Base-by-base conservation (phyloP, 2,329 filamentous ascomycete species). In the Verticillium tricorpus region DNA sequence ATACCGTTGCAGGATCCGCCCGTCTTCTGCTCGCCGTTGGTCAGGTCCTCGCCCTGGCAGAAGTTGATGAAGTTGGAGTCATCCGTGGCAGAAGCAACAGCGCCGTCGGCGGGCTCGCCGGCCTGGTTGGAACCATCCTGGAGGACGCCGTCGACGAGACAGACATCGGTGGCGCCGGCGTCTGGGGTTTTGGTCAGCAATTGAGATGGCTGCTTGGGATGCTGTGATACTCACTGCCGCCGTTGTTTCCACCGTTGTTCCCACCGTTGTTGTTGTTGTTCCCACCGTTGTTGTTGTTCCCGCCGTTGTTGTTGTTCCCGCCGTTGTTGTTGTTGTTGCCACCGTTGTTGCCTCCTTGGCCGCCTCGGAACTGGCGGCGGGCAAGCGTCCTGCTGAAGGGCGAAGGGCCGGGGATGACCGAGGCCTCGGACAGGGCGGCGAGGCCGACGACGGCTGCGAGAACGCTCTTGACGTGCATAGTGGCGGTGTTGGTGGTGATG, bases 1-100 rank as follows among this genome's bases (percentile, higher is more conserved):
- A 87, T 81, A 70, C 83, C 83, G 71, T 89, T 89, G 76, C 87
- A 89, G 39, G 86, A 89, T 22, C 87, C 87, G 5, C 67, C 72
- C 62, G 76, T 77, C 59, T 82, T 76, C 71, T 89, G 86, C 32
- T 81, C 73, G 68, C 86, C 87, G 68, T 89, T 86, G 65, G 82
- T 85, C 56, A 83, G 69, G 2, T 75, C 79, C 71, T 80, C 70
- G 56, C 78, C 80, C 5, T 71, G 67, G 68, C 79, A 82, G 68
- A 81, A 85, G 78, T 87, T 87, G 80, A 87, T 85, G 71, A 87
- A 87, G 76, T 88, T 88, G 76, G 77, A 76, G 19, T 75, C 64
- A 66, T 87, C 84, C 65, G 84, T 87, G 15, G 69, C 67, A 7
- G 85, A 87, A 40, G 81, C 75, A 34, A 81, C 71, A 69, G 86